Percentiles rank a stretch among this genome's conserved stretches.
Evolutionary conservation across 2,329 filamentous ascomycete genomes (phyloP).

Genomic region (Chlorencoelia australis): DNA sequence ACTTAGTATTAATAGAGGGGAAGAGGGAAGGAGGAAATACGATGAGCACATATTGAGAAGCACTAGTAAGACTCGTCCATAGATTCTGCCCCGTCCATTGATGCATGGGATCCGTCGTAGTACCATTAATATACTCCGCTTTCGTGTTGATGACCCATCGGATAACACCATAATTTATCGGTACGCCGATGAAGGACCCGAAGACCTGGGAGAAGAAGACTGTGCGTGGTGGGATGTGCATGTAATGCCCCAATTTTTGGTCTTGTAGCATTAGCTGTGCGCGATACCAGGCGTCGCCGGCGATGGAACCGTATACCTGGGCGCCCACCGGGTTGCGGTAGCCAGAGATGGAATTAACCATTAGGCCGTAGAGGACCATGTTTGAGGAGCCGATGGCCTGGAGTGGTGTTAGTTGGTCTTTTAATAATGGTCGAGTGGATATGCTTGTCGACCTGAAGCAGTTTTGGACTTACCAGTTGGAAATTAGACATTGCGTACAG

Average conservation of each 20-base stretch:
- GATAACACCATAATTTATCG: constrained; percentile 51
- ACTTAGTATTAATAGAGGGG: background rate
- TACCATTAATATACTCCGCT: constrained; percentile 42
- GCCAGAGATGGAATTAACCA: constrained; percentile 41
- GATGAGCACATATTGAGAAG: constrained; percentile 50
- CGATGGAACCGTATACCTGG: constrained; percentile 46
- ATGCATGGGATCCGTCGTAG: constrained; percentile 41
- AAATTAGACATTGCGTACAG: constrained; percentile 50
- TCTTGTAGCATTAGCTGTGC: constrained; percentile 50
- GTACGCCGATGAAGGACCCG: constrained; percentile 46
- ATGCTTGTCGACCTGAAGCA: too few relatives aligned
- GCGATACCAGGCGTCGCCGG: constrained; percentile 51
- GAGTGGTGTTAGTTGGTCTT: constrained; percentile 13
- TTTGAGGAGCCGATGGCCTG: constrained; percentile 48
- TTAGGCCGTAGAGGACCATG: constrained; percentile 48
- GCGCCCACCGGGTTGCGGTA: constrained; percentile 49
- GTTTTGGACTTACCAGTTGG: constrained; percentile 25
- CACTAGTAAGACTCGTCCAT: constrained; percentile 40
- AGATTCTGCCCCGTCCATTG: constrained; percentile 52
- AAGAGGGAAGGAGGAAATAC: constrained; percentile 23
- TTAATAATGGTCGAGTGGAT: too few relatives aligned
- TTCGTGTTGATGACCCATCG: constrained; percentile 50
- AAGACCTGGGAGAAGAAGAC: constrained; percentile 54
- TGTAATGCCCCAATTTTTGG: constrained; percentile 55
- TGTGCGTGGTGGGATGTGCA: constrained; percentile 47